These are phyloP conservation scores for Amanita pallidorosea DNA, from an alignment of 768 basidiomycete species.

Conservation along the genomic window DNA sequence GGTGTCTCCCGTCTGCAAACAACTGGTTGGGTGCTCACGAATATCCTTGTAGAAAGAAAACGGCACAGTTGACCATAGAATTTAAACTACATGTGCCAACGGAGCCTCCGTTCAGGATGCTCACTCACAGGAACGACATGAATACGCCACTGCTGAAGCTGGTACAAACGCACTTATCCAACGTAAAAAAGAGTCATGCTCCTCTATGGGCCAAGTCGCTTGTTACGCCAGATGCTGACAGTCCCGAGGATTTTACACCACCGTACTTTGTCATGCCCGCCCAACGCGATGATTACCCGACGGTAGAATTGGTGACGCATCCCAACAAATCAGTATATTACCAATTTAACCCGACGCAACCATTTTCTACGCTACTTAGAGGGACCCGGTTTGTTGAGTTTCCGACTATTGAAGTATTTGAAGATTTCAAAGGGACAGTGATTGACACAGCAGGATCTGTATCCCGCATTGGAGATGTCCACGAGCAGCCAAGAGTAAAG, in stretches of 20 bases:
- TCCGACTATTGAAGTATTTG: slow-evolving; percentile 73
- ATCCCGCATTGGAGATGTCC: slow-evolving; percentile 15
- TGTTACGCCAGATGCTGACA: slow-evolving; percentile 40
- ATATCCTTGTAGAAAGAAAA: slow-evolving; percentile 41
- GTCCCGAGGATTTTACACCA: slow-evolving; percentile 40
- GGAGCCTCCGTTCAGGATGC: slow-evolving; percentile 33
- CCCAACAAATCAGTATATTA: slow-evolving; percentile 34
- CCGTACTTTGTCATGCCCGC: slow-evolving; percentile 57
- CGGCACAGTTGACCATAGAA: slow-evolving; percentile 61
- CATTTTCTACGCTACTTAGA: slow-evolving; percentile 38
- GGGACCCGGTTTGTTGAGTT: slow-evolving; percentile 72
- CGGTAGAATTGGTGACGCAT: slow-evolving; percentile 9
- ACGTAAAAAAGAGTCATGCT: slow-evolving; percentile 29
- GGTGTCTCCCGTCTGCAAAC: slow-evolving; percentile 5
- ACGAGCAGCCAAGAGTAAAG: slow-evolving; percentile 33
- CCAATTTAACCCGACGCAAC: slow-evolving; percentile 39
- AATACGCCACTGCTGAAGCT: slow-evolving; percentile 37
- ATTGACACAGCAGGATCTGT: slow-evolving; percentile 42
- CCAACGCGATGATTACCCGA: slow-evolving; percentile 20
- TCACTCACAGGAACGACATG: slow-evolving; percentile 57
- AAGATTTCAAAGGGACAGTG: slow-evolving; percentile 54
- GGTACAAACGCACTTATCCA: slow-evolving; percentile 34
- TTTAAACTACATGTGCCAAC: slow-evolving; percentile 52
- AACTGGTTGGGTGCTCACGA: slow-evolving; percentile 2
- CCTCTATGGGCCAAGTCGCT: slow-evolving; percentile 51